These are phyloP conservation scores for Lachnellula cervina DNA, from an alignment of 2,329 filamentous ascomycete genomes.

Conservation along the genomic window DNA sequence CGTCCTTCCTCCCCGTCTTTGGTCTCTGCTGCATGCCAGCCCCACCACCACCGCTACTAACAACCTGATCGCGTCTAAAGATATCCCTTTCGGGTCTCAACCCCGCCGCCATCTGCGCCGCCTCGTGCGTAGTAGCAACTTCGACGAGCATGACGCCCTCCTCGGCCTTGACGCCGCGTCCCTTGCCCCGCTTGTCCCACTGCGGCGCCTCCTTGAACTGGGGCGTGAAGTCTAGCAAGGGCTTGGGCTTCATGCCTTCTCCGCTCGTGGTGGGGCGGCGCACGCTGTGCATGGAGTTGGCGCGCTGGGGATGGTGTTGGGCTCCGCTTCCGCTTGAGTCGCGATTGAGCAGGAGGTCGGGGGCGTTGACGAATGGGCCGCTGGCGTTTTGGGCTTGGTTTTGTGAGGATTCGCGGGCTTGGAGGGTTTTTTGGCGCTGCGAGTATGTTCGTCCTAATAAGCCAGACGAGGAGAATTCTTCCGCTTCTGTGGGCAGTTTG, in stretches of 20 bases:
- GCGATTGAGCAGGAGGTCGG: constrained; percentile 34
- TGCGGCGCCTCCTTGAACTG: constrained; percentile 60
- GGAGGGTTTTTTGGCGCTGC: constrained; percentile 36
- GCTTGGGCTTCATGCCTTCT: constrained; percentile 37
- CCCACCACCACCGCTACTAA: not conserved
- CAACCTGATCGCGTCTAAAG: constrained; percentile 22
- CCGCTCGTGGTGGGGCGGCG: not conserved
- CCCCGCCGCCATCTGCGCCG: constrained; percentile 6
- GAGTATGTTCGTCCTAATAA: constrained; percentile 47
- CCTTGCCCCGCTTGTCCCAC: constrained; percentile 48
- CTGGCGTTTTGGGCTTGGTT: not conserved
- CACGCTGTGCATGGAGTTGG: constrained; percentile 18
- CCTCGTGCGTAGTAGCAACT: constrained; percentile 33
- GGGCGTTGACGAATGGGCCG: constrained; percentile 24
- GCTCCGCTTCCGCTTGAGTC: not conserved
- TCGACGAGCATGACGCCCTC: constrained; percentile 43
- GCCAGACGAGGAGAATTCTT: constrained; percentile 41
- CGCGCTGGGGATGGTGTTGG: constrained; percentile 21
- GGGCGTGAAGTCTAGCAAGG: constrained; percentile 64
- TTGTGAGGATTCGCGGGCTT: constrained; percentile 13
- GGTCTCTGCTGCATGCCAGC: not conserved
- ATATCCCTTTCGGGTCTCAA: constrained; percentile 19
- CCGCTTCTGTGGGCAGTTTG: constrained; percentile 20
- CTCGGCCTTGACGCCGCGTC: constrained; percentile 41
- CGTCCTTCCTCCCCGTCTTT: constrained; percentile 8